Evolutionary conservation across 2,329 filamentous ascomycete species (phyloP).

Genomic region (Sarocladium strictum): DNA sequence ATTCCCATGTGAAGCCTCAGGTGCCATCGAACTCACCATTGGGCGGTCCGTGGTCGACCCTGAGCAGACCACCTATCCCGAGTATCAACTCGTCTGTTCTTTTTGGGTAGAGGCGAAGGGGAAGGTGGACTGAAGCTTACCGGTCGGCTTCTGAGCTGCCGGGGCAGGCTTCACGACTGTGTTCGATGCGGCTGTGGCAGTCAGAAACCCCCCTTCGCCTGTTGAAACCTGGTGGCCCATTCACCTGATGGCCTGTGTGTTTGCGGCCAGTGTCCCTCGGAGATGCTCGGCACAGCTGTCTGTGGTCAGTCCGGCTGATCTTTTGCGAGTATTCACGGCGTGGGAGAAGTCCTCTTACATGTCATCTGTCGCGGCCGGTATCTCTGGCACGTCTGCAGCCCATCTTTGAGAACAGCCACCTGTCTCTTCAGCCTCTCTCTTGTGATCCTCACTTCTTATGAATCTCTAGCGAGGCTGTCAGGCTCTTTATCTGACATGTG

Average conservation of each 20-base stretch:
- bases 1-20: too few relatives aligned
- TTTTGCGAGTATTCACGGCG: not conserved
- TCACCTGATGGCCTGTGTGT: not conserved
- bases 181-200: too few relatives aligned
- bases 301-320: not conserved
- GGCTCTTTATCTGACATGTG: slow-evolving; percentile 26
- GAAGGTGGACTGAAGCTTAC: too few relatives aligned
- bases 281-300: not conserved
- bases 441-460: slow-evolving; percentile 17
- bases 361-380: slow-evolving; percentile 11
- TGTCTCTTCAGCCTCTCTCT: slow-evolving; percentile 9
- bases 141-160: too few relatives aligned
- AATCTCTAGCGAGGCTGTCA: slow-evolving; percentile 24
- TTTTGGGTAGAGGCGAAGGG: too few relatives aligned
- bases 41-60: too few relatives aligned
- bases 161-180: too few relatives aligned
- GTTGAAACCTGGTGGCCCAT: not conserved
- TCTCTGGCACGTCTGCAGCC: slow-evolving; percentile 15
- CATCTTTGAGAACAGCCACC: slow-evolving; percentile 13
- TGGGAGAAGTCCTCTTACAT: not conserved
- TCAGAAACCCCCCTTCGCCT: too few relatives aligned
- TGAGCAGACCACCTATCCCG: too few relatives aligned
- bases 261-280: not conserved
- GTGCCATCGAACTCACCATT: too few relatives aligned
- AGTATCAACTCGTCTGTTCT: too few relatives aligned